Evolutionary conservation across 768 basidiomycete genomes (phyloP).

Genomic region (Pulveroboletus sp.): DNA sequence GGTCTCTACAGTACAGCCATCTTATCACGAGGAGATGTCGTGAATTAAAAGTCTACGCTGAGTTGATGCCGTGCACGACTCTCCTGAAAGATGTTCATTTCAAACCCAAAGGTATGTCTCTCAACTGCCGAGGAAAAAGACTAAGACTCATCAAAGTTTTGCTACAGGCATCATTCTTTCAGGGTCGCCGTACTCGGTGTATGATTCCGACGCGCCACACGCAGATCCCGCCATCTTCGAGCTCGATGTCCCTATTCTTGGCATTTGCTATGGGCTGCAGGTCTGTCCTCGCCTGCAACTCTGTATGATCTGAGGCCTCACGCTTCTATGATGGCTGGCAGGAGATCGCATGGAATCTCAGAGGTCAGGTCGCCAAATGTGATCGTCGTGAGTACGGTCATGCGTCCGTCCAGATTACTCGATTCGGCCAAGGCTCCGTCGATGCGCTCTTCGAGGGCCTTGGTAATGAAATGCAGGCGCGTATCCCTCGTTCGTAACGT

Average conservation of each 20-base stretch:
- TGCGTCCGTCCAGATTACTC: constrained; percentile 73
- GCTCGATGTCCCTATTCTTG: constrained; percentile 85
- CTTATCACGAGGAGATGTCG: constrained; percentile 96
- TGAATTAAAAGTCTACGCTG: constrained; percentile 95
- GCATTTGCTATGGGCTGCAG: constrained; percentile 97
- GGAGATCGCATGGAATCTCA: constrained; percentile 91
- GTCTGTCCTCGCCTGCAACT: constrained; percentile 36
- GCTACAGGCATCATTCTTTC: constrained; percentile 86
- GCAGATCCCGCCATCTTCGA: constrained; percentile 90
- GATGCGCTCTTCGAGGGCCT: constrained; percentile 84
- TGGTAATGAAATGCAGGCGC: constrained; percentile 85
- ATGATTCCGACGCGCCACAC: constrained; percentile 87
- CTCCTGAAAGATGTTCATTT: constrained; percentile 84
- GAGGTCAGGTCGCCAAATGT: constrained; percentile 80
- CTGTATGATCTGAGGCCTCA: neutral
- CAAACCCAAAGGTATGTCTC: constrained; percentile 80
- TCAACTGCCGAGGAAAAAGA: neutral
- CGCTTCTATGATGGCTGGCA: constrained; percentile 29
- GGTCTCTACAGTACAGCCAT: constrained; percentile 76
- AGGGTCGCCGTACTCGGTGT: constrained; percentile 97
- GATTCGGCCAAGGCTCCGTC: constrained; percentile 51
- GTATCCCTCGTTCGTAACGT: constrained; percentile 9
- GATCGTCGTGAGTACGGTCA: constrained; percentile 95
- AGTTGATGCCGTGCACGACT: constrained; percentile 94
- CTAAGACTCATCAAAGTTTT: neutral